Conservation (phyloP, 2,329 filamentous ascomycete genomes). For the Fusarium verrucosum region DNA sequence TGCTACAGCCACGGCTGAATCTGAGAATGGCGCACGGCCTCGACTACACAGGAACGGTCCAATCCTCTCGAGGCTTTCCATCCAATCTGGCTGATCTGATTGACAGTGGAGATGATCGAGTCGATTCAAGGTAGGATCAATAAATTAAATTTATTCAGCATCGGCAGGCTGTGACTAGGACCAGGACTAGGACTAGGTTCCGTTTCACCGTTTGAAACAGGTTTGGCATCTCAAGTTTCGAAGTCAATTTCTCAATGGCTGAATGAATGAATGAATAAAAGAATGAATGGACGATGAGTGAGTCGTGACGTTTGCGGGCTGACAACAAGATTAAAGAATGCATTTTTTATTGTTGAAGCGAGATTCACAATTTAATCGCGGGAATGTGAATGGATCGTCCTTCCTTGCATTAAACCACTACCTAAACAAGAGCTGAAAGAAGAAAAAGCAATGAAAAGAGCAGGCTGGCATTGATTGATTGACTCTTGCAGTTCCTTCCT, state of each 20-base stretch:
- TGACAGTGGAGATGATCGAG: not conserved
- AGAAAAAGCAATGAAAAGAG: not conserved
- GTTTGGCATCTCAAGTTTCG: conserved; percentile 9
- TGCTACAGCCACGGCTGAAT: conserved; percentile 3
- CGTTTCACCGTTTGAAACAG: conserved; percentile 24
- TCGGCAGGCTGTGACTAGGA: not conserved
- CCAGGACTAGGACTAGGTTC: conserved; percentile 16
- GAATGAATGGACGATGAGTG: too few species aligned
- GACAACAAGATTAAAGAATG: not conserved
- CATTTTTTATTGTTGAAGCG: not conserved
- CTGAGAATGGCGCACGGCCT: conserved; percentile 20
- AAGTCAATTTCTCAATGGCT: conserved; percentile 3
- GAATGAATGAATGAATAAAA: too few species aligned
- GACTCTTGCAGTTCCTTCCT: not conserved
- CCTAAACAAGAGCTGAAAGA: not conserved
- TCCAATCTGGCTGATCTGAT: not conserved
- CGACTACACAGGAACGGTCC: conserved; percentile 11
- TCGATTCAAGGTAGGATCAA: not conserved
- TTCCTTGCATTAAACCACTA: not conserved
- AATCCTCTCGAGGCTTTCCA: not conserved
- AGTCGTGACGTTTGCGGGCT: not conserved
- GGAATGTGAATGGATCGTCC: conserved; percentile 7
- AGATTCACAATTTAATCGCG: not conserved
- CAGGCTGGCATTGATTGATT: too few species aligned
- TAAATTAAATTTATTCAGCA: conserved; percentile 17